Conservation (phyloP, 768 basidiomycete genomes). For the Mycena sanguinolenta region DNA sequence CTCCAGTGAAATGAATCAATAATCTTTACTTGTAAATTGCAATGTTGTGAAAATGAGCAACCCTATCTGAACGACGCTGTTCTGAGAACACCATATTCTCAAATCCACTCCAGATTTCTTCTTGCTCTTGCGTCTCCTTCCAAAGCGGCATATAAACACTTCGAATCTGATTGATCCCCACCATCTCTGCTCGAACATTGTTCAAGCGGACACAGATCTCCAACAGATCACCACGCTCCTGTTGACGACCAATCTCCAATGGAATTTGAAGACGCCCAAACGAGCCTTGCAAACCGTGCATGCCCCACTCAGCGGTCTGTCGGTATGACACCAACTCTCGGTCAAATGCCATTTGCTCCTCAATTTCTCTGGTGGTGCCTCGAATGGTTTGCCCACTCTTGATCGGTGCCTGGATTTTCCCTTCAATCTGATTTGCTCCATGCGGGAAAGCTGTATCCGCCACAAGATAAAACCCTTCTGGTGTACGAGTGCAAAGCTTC, state of each 20-base stretch:
- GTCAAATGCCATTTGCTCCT: neutral
- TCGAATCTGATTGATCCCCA: conserved; percentile 60
- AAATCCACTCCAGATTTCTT: conserved; percentile 51
- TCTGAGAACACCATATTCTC: conserved; percentile 55
- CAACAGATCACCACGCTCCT: neutral
- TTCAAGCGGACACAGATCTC: no score
- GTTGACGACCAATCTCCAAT: neutral
- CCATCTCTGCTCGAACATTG: no score
- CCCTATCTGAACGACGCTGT: conserved; percentile 47
- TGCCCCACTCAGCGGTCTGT: neutral
- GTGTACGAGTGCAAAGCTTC: neutral
- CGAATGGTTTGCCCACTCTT: no score
- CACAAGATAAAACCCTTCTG: neutral
- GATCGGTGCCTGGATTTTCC: neutral
- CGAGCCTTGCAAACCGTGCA: neutral
- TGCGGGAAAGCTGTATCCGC: neutral
- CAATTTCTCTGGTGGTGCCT: no score
- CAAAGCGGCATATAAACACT: conserved; percentile 57
- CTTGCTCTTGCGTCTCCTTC: conserved; percentile 45
- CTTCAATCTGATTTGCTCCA: neutral
- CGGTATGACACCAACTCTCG: neutral
- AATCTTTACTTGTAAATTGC: conserved; percentile 37
- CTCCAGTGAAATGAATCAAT: neutral
- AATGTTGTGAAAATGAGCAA: conserved; percentile 49
- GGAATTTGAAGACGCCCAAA: conserved; percentile 50